Evolutionary conservation across 208 protist genomes (phyloP).

Genomic region (Leishmania major): DNA sequence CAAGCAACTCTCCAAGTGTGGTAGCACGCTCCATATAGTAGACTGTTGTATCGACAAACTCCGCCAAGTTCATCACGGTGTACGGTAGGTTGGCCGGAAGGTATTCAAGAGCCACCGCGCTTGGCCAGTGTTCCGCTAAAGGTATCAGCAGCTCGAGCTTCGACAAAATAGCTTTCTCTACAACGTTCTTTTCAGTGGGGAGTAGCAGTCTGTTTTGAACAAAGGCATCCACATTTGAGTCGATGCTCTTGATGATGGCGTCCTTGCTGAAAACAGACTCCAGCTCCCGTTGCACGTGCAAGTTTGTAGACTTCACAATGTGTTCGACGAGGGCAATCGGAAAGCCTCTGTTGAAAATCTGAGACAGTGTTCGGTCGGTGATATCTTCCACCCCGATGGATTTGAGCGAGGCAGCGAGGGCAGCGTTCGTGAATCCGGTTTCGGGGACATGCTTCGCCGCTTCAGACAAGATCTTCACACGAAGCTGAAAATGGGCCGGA

Average conservation of each 20-base stretch:
- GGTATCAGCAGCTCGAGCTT: conserved; percentile 56
- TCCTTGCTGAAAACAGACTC: conserved; percentile 60
- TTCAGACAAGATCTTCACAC: conserved; percentile 40
- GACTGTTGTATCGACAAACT: conserved; percentile 76
- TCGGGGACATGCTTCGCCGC: conserved; percentile 39
- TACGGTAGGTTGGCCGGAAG: conserved; percentile 65
- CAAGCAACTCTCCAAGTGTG: conserved; percentile 43
- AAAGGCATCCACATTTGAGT: conserved; percentile 63
- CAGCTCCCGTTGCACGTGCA: conserved; percentile 35
- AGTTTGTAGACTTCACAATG: conserved; percentile 56
- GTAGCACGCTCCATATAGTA: conserved; percentile 79
- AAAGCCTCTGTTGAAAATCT: conserved; percentile 70
- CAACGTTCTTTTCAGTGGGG: conserved; percentile 51
- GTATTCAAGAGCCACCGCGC: conserved; percentile 69
- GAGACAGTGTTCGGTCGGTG: conserved; percentile 17
- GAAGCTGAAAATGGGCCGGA: conserved; percentile 27
- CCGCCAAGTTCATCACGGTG: conserved; percentile 55
- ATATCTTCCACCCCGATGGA: conserved; percentile 20
- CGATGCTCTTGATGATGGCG: conserved; percentile 45
- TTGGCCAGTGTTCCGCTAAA: conserved; percentile 53
- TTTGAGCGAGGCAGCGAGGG: conserved; percentile 35
- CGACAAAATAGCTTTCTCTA: conserved; percentile 45
- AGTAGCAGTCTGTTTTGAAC: conserved; percentile 35
- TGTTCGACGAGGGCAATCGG: conserved; percentile 66
- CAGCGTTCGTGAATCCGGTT: conserved; percentile 47